phyloP scores from a whole-genome alignment of 2,329 filamentous ascomycete species.

The Hypoxylon rubiginosum region DNA sequence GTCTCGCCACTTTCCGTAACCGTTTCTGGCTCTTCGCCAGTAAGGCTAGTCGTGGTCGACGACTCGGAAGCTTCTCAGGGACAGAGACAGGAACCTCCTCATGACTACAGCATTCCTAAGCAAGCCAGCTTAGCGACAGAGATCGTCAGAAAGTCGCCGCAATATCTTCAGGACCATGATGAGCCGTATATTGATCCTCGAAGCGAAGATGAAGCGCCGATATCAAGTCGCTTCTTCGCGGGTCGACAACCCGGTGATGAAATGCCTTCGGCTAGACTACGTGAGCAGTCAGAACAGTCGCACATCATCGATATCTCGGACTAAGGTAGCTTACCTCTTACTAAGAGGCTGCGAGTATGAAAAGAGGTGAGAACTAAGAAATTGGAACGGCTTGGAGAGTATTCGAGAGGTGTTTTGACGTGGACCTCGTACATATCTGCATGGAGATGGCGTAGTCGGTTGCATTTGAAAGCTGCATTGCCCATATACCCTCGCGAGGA shows the following conservation, averaged over 20 bases:
- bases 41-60: conserved; percentile 43
- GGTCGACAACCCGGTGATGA: conserved; percentile 33
- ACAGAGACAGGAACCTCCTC: background rate
- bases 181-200: background rate
- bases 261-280: conserved; percentile 33
- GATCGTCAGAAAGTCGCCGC: conserved; percentile 1
- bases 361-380: background rate
- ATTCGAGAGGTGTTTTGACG: conserved; percentile 18
- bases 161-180: background rate
- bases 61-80: conserved; percentile 27
- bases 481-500: conserved; percentile 44
- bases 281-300: conserved; percentile 15
- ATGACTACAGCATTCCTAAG: conserved; percentile 1
- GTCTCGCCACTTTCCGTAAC: conserved; percentile 39
- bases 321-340: conserved; percentile 15
- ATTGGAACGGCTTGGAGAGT: conserved; percentile 15
- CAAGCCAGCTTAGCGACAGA: conserved; percentile 3
- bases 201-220: conserved; percentile 13
- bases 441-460: conserved; percentile 42
- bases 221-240: conserved; percentile 31
- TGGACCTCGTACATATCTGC: conserved; percentile 35
- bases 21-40: conserved; percentile 38
- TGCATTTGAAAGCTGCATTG: conserved; percentile 33
- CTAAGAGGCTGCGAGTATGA: background rate
- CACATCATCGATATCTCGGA: conserved; percentile 41